Evolutionary conservation across 73 alveolate species (phyloP).

Genomic region (Paramecium tetraurelia): DNA sequence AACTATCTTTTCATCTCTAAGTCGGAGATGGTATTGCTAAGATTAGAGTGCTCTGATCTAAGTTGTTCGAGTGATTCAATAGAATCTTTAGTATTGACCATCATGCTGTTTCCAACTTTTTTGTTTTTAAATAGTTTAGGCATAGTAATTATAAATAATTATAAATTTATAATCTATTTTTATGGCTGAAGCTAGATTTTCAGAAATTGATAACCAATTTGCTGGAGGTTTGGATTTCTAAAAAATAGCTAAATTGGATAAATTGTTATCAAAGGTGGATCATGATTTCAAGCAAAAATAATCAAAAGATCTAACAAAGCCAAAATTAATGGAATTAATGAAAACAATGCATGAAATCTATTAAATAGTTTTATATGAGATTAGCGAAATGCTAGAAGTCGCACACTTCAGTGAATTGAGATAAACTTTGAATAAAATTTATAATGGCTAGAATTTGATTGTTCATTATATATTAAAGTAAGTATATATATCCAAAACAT

Average conservation of each 20-base stretch:
- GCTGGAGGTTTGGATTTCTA: conserved; percentile 5
- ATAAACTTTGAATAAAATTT: conserved; percentile 6
- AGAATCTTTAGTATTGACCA: not conserved
- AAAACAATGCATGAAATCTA: conserved; percentile 32
- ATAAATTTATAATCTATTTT: not conserved
- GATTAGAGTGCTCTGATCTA: not conserved
- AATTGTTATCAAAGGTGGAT: conserved; percentile 5
- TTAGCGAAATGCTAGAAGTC: conserved; percentile 2
- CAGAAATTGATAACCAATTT: not conserved
- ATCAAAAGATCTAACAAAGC: not conserved
- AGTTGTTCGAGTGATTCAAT: not conserved
- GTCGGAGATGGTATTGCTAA: not conserved
- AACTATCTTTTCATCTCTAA: not conserved
- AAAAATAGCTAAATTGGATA: conserved; percentile 16
- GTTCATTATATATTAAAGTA: conserved; percentile 24
- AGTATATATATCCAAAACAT: not conserved
- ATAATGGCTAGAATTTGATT: conserved; percentile 27
- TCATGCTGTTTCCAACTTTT: not conserved
- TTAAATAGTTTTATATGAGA: conserved; percentile 28
- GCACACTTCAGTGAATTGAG: conserved; percentile 33
- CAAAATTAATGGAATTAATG: conserved; percentile 26
- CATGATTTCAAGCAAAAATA: conserved; percentile 9
- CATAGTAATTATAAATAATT: not conserved
- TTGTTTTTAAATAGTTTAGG: not conserved
- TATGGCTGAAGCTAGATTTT: conserved; percentile 28